Conservation (phyloP, 1,139 yeast species). For the Williopsis jadinii region DNA sequence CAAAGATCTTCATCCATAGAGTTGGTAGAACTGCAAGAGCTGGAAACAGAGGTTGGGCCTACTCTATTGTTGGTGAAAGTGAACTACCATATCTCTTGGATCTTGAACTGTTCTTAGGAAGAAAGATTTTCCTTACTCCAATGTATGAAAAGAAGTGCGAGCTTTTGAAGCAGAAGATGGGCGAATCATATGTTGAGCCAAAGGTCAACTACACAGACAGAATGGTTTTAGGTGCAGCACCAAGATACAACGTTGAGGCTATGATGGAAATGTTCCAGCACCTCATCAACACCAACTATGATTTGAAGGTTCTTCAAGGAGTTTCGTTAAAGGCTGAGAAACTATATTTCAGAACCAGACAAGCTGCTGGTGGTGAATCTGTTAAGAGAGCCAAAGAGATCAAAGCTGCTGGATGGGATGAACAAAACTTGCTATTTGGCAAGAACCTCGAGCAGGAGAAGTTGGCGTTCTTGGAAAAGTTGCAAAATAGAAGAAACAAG, state of each 20-base stretch:
- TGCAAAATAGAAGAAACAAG: conserved; percentile 60
- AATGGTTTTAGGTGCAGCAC: conserved; percentile 77
- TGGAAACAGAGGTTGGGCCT: conserved; percentile 97
- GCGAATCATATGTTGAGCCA: conserved; percentile 36
- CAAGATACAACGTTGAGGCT: conserved; percentile 64
- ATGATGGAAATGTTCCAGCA: conserved; percentile 67
- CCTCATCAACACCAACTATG: conserved; percentile 59
- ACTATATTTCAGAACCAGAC: conserved; percentile 77
- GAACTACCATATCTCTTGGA: conserved; percentile 90
- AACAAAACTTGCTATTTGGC: conserved; percentile 73
- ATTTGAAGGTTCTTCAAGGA: conserved; percentile 52
- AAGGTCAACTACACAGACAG: conserved; percentile 65
- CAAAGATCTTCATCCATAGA: conserved; percentile 91
- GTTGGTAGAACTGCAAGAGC: conserved; percentile 99
- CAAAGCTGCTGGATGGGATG: conserved; percentile 81
- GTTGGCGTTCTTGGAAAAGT: conserved; percentile 60
- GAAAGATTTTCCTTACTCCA: conserved; percentile 63
- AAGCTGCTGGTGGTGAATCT: conserved; percentile 80
- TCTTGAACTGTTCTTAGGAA: conserved; percentile 83
- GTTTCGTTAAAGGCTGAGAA: conserved; percentile 87
- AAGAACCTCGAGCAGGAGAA: conserved; percentile 68
- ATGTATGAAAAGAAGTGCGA: conserved; percentile 61
- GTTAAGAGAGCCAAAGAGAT: conserved; percentile 80
- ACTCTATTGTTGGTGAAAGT: conserved; percentile 74
- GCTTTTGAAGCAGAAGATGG: conserved; percentile 37